Conservation (phyloP, 495 filamentous ascomycete genomes). For the Podospora sp. region DNA sequence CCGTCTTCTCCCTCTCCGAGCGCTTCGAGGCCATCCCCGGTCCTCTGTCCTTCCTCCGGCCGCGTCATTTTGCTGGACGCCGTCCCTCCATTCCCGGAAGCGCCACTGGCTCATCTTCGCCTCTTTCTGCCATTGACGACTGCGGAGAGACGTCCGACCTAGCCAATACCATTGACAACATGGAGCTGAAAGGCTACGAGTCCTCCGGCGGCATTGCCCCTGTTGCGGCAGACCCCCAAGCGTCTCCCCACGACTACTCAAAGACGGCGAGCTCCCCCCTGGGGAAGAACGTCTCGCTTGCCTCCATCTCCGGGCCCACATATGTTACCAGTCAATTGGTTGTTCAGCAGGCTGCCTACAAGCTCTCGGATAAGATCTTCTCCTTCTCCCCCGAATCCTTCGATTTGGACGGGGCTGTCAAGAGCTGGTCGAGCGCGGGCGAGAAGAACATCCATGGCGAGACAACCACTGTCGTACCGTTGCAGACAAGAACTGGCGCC, state of each 20-base stretch:
- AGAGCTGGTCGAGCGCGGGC: slow-evolving; percentile 66
- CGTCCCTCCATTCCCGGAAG: slow-evolving; percentile 25
- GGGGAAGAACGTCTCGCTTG: slow-evolving; percentile 57
- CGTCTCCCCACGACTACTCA: slow-evolving; percentile 33
- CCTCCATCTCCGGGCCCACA: slow-evolving; percentile 80
- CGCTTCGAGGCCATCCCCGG: slow-evolving; percentile 30
- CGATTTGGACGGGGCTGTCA: slow-evolving; percentile 79
- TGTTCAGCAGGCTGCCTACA: slow-evolving; percentile 93
- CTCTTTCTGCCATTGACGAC: slow-evolving; percentile 19
- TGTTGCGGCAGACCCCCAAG: slow-evolving; percentile 10
- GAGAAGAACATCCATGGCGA: slow-evolving; percentile 82
- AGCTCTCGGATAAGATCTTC: slow-evolving; percentile 93
- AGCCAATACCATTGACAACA: slow-evolving; percentile 11
- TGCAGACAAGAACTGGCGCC: slow-evolving; percentile 88
- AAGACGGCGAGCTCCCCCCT: slow-evolving; percentile 63
- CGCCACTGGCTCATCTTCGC: slow-evolving; percentile 6
- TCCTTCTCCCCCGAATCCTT: slow-evolving; percentile 94
- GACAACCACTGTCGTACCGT: slow-evolving; percentile 70
- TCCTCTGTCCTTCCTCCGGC: slow-evolving; percentile 25
- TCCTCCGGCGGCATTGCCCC: slow-evolving; percentile 27
- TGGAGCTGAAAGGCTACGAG: slow-evolving; percentile 35
- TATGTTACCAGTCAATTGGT: slow-evolving; percentile 90
- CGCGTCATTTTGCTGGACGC: slow-evolving; percentile 28
- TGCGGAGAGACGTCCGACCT: slow-evolving; percentile 14
- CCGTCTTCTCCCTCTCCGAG: slow-evolving; percentile 26